Evolutionary conservation across 768 basidiomycete species (phyloP).

Genomic region (Boletus barrowsii): DNA sequence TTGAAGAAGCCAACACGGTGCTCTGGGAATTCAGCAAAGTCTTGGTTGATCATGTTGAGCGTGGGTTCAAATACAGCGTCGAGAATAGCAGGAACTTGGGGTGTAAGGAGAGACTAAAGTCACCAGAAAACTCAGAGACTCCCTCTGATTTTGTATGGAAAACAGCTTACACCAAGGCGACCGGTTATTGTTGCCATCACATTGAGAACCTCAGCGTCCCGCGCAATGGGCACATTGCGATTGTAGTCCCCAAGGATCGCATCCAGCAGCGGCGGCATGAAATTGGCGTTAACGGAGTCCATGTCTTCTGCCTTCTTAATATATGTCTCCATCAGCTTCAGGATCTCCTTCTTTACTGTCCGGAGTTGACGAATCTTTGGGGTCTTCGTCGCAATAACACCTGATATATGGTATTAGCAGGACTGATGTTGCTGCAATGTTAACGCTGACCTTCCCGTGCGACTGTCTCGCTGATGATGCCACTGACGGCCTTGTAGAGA

Average conservation of each 20-base stretch:
- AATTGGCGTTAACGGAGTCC: slow-evolving; percentile 84
- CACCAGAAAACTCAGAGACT: slow-evolving; percentile 6
- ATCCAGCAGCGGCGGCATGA: slow-evolving; percentile 93
- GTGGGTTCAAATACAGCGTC: slow-evolving; percentile 98
- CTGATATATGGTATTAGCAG: slow-evolving; percentile 38
- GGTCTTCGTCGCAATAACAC: slow-evolving; percentile 90
- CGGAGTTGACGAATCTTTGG: slow-evolving; percentile 92
- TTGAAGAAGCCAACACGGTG: slow-evolving; percentile 98
- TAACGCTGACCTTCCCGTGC: slow-evolving; percentile 67
- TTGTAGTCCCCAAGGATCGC: slow-evolving; percentile 98
- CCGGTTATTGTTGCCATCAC: slow-evolving; percentile 94
- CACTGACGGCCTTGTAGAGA: slow-evolving; percentile 94
- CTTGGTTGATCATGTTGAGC: slow-evolving; percentile 98
- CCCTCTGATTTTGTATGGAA: background rate
- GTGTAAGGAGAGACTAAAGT: slow-evolving; percentile 73
- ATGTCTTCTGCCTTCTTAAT: slow-evolving; percentile 96
- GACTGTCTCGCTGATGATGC: slow-evolving; percentile 92
- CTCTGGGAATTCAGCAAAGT: slow-evolving; percentile 98
- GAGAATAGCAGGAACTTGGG: slow-evolving; percentile 91
- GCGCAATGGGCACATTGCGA: slow-evolving; percentile 86
- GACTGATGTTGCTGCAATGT: background rate
- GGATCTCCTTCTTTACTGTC: slow-evolving; percentile 97
- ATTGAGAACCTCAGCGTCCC: slow-evolving; percentile 96
- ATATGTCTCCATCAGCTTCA: slow-evolving; percentile 97
- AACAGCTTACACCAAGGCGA: slow-evolving; percentile 73